Evolutionary conservation across 805 yeast genomes (phyloP).

Genomic region (Myxozyma nipponensis): DNA sequence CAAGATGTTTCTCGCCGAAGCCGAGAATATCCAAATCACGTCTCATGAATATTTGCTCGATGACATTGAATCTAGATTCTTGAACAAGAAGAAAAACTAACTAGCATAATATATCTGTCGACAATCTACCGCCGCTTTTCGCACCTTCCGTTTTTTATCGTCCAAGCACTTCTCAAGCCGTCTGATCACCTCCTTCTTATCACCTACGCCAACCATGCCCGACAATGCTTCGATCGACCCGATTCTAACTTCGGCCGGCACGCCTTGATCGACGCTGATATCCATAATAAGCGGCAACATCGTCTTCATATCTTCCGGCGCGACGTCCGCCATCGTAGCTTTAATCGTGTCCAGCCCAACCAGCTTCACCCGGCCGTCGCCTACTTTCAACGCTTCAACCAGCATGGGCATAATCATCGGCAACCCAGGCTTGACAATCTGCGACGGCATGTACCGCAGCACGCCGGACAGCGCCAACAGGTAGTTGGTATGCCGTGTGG

Average conservation of each 20-base stretch:
- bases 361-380: conserved; percentile 45
- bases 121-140: conserved; percentile 73
- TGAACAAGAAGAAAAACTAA: conserved; percentile 24
- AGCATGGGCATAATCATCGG: conserved; percentile 65
- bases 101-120: conserved; percentile 66
- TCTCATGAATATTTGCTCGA: conserved; percentile 54
- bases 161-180: conserved; percentile 55
- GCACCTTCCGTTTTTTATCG: conserved; percentile 67
- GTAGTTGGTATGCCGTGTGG: conserved; percentile 39
- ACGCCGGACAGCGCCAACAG: conserved; percentile 65
- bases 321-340: conserved; percentile 54
- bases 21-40: conserved; percentile 67
- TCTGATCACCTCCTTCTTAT: no score
- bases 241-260: no score
- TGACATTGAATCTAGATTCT: conserved; percentile 56
- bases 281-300: no score
- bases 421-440: conserved; percentile 63
- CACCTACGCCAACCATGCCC: no score
- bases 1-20: conserved; percentile 61
- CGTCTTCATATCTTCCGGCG: no score
- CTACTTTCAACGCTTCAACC: conserved; percentile 54
- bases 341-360: conserved; percentile 61
- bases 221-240: no score
- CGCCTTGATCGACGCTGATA: no score
- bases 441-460: conserved; percentile 59